phyloP scores from a whole-genome alignment of 257 asterid species.

The Verbena officinalis region DNA sequence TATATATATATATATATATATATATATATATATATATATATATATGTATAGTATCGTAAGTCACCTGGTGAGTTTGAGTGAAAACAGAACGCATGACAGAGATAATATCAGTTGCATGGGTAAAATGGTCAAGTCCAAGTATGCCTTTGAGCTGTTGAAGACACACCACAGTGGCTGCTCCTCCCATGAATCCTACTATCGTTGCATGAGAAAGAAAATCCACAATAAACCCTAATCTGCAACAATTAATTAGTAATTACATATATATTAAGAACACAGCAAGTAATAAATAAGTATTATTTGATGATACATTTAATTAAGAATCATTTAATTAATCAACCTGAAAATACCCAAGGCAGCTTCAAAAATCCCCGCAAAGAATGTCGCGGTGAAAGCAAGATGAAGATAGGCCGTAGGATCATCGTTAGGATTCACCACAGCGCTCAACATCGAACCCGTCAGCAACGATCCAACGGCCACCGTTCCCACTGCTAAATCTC shows the following conservation, averaged over 20 bases:
- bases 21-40: too few species aligned
- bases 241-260: not conserved
- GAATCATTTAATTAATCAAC: slow-evolving; percentile 22
- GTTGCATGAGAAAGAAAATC: slow-evolving; percentile 96
- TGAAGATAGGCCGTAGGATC: slow-evolving; percentile 57
- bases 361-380: slow-evolving; percentile 64
- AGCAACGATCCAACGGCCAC: slow-evolving; percentile 82
- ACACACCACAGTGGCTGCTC: slow-evolving; percentile 94
- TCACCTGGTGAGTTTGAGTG: slow-evolving; percentile 75
- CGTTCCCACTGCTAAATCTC: slow-evolving; percentile 88
- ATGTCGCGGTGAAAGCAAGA: slow-evolving; percentile 72
- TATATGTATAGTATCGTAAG: too few species aligned
- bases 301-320: too few species aligned
- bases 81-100: slow-evolving; percentile 84
- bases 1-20: too few species aligned
- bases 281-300: too few species aligned
- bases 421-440: slow-evolving; percentile 49
- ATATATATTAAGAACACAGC: too few species aligned
- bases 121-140: slow-evolving; percentile 75
- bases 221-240: slow-evolving; percentile 89
- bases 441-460: slow-evolving; percentile 72
- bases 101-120: slow-evolving; percentile 73
- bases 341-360: slow-evolving; percentile 69
- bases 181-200: slow-evolving; percentile 95
- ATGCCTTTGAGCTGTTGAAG: slow-evolving; percentile 90